Percentiles rank a stretch among this genome's conserved stretches.
Conservation (phyloP, 192 early-diverging fungal species). For the Coemansia sp. region DNA sequence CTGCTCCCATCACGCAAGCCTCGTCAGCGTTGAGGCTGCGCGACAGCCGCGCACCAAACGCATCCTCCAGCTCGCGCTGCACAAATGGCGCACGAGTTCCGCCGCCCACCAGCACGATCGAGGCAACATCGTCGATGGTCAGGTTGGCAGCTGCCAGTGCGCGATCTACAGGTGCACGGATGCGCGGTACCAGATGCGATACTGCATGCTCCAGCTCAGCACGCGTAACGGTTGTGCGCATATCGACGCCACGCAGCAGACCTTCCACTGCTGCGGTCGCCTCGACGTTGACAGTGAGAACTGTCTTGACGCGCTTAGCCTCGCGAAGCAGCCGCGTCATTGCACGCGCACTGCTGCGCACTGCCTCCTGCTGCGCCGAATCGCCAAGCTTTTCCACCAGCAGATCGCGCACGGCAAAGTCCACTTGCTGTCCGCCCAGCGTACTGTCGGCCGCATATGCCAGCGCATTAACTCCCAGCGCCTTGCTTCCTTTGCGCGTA, state of each 20-base stretch:
- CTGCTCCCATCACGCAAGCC: slow-evolving; percentile 87
- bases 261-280: slow-evolving; percentile 84
- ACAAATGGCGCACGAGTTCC: slow-evolving; percentile 85
- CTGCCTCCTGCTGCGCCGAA: slow-evolving; percentile 50
- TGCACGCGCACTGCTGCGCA: slow-evolving; percentile 70
- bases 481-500: slow-evolving; percentile 49
- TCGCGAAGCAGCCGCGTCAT: slow-evolving; percentile 90
- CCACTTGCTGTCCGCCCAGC: slow-evolving; percentile 86
- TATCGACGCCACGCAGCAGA: slow-evolving; percentile 82
- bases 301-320: slow-evolving; percentile 92
- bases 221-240: slow-evolving; percentile 74
- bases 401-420: slow-evolving; percentile 76
- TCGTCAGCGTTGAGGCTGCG: slow-evolving; percentile 96
- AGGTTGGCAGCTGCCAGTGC: slow-evolving; percentile 68
- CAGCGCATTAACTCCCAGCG: slow-evolving; percentile 74
- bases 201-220: slow-evolving; percentile 70
- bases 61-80: slow-evolving; percentile 63
- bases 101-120: slow-evolving; percentile 94
- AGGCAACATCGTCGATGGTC: slow-evolving; percentile 69
- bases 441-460: slow-evolving; percentile 77
- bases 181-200: slow-evolving; percentile 64
- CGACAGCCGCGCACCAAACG: slow-evolving; percentile 84
- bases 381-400: slow-evolving; percentile 73
- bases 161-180: slow-evolving; percentile 68
- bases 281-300: slow-evolving; percentile 92